These are phyloP conservation scores for Fibroporia radiculosa DNA, from an alignment of 768 basidiomycete species.

Conservation along the genomic window DNA sequence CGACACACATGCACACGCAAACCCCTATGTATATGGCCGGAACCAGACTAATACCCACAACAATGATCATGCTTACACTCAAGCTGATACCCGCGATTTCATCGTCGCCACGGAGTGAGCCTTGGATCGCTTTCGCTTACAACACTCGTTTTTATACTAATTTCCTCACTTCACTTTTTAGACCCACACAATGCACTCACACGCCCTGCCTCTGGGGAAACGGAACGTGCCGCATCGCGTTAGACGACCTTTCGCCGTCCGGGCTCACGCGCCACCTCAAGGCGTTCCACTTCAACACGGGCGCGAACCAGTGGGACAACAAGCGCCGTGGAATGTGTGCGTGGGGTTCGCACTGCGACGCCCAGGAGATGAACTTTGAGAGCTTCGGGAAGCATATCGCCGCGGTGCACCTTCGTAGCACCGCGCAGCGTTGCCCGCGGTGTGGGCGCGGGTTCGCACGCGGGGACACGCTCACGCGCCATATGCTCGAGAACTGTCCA, in stretches of 20 bases:
- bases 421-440: constrained; percentile 1
- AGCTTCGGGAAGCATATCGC: constrained; percentile 15
- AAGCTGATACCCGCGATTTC: too few species aligned
- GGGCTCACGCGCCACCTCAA: not conserved
- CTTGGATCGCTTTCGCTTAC: too few species aligned
- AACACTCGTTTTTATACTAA: too few species aligned
- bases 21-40: too few species aligned
- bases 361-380: constrained; percentile 12
- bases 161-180: too few species aligned
- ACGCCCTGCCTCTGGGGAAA: not conserved
- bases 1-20: too few species aligned
- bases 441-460: constrained; percentile 10
- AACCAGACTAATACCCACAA: too few species aligned
- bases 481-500: constrained; percentile 2
- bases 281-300: not conserved
- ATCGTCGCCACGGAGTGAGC: too few species aligned
- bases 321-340: not conserved
- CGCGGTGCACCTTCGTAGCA: constrained; percentile 9
- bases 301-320: not conserved
- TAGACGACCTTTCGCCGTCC: not conserved
- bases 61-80: too few species aligned
- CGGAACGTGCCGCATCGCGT: not conserved
- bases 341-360: constrained; percentile 3
- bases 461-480: constrained; percentile 11
- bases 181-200: too few species aligned